Evolutionary conservation across 208 protist species (phyloP), one percentile per base, ranked within the genome.

Genomic region (Phytomonas sp.): DNA sequence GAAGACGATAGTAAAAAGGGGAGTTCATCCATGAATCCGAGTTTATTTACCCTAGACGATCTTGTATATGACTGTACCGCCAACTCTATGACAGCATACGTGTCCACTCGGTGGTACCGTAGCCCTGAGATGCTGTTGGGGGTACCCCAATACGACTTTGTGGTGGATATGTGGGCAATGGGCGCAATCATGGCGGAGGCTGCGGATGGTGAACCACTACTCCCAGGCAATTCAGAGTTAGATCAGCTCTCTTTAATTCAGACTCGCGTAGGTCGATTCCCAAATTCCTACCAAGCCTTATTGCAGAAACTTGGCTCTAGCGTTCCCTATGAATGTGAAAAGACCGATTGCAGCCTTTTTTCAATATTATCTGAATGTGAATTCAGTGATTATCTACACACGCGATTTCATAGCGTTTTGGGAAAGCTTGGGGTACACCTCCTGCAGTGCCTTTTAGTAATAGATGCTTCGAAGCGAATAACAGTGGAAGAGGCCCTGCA

Each of bases 61-160:
- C 76, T 88, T 6, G 76, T 86, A 23, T 74, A 84, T 70, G 89
- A 69, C 0, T 60, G 77, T 53, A 68, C 77, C 51, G 43, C 75
- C 32, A 66, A 66, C 43, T 63, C 69, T 60, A 91, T 96, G 81
- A 98, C 94, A 7, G 87, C 93, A 67, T 97, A 98, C 68, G 91
- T 98, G 7, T 89, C 91, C 0, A 98, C 95, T 20, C 86, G 93
- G 29, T 97, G 91, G 91, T 98, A 98, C 74, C 82, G 94, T 37
- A 91, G 83, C 59, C 94, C 94, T n/a, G 89, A 97, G 75, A 93
- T 98, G 81, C 79, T 98, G 31, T 76, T 98, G 26, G 93, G 87
- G 5, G 82, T 87, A 71, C 34, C 81, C 20, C 69, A 86, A 53
- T 97, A 97, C 72, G 72, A 74, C 59, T 88, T 88, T 60, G 70